Evolutionary conservation across 1,284 basidiomycete species (phyloP), one percentile per base, ranked within the genome.

Genomic region (Gymnopus androsaceus): DNA sequence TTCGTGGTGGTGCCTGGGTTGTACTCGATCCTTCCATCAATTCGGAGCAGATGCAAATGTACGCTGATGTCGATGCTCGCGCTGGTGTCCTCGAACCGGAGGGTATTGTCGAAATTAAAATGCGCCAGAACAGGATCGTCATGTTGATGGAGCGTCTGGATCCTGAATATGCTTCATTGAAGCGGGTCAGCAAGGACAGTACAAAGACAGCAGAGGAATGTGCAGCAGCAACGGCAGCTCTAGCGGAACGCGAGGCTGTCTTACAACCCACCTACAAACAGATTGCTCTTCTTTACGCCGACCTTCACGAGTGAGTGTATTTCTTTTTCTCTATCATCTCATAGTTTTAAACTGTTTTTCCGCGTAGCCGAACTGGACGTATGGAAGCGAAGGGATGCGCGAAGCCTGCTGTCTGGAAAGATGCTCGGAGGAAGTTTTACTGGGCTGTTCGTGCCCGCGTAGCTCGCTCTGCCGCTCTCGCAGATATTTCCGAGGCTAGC

Each of bases 1-100:
- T 99, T 47, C 95, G 97, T 70, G 97, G 97, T 72, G 97, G 97
- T 69, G 97, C 97, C 41, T 99, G 96, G 95, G 97, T 99, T 63
- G 97, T 99, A 4, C 84, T 99, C 56, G 97, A 99, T 74, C 95
- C 96, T 27, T 93, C 94, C 21, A 99, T 99, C 78, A 95, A 96
- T 73, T 82, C 91, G 4, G 90, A 94, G 68, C 91, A 97, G 76
- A 99, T 99, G 94, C 92, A 98, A 77, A 98, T 98, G 95, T 97
- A 94, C 72, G 96, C 96, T 41, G 97, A 99, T 70, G 87, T 92
- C 54, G 94, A 97, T 25, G 87, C 96, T 28, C 90, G 97, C 56
- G 97, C 95, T 57, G 97, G 97, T 82, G 94, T 99, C 38, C 83
- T 98, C 49, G 97, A 99, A 72, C 94, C 97, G 2, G 96, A 99